Conservation (phyloP, 2,329 filamentous ascomycete species). For the Xylariaceae sp. region DNA sequence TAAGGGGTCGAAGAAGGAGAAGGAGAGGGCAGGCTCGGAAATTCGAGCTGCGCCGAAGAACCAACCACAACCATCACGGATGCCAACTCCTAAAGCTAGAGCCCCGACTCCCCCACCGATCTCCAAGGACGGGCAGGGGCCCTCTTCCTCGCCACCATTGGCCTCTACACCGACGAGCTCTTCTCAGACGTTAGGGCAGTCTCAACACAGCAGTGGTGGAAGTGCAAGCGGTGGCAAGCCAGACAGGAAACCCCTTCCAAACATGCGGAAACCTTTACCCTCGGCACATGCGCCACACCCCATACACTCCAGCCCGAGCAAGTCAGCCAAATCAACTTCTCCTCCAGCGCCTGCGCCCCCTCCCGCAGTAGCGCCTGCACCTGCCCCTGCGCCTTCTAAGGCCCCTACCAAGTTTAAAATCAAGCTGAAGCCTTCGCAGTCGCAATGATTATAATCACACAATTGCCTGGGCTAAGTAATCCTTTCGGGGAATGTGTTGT, state of each 20-base stretch:
- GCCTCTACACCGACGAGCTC: slow-evolving; percentile 14
- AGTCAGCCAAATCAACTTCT: slow-evolving; percentile 10
- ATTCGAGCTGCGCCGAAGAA: slow-evolving; percentile 25
- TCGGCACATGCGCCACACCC: slow-evolving; percentile 9
- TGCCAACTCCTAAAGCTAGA: not conserved
- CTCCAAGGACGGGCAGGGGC: slow-evolving; percentile 1
- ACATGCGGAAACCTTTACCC: slow-evolving; percentile 25
- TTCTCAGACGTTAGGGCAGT: slow-evolving; percentile 3
- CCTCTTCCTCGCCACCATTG: slow-evolving; percentile 7
- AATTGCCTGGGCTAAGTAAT: too few species aligned
- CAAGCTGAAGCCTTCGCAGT: slow-evolving; percentile 21
- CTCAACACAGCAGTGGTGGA: slow-evolving; percentile 10
- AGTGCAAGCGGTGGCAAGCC: slow-evolving; percentile 16
- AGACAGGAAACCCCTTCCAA: slow-evolving; percentile 24
- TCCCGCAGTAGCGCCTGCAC: slow-evolving; percentile 1
- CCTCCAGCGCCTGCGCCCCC: slow-evolving; percentile 13
- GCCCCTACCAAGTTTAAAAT: slow-evolving; percentile 23
- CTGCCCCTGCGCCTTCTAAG: not conserved
- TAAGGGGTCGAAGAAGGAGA: slow-evolving; percentile 4
- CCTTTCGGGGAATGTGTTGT: too few species aligned
- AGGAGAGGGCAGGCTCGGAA: slow-evolving; percentile 16
- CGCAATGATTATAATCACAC: too few species aligned
- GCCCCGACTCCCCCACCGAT: slow-evolving; percentile 3
- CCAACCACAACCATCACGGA: not conserved
- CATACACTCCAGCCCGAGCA: slow-evolving; percentile 4